These are phyloP conservation scores for Rhazya stricta DNA, from an alignment of 257 asterid species.

Conservation along the genomic window DNA sequence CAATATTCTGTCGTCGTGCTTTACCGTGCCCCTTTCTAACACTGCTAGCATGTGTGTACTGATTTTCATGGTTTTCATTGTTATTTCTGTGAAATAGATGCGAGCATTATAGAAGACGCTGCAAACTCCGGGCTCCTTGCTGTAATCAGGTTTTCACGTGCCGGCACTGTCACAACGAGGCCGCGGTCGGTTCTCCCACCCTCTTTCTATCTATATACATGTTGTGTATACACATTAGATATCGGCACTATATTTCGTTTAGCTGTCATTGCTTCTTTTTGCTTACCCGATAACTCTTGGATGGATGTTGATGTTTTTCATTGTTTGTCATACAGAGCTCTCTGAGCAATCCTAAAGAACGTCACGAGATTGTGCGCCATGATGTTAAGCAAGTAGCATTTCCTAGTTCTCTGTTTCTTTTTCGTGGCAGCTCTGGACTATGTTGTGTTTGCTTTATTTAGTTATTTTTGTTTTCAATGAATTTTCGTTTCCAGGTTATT, in stretches of 20 bases:
- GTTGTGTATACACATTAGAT: neutral
- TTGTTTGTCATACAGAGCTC: slow-evolving; percentile 33
- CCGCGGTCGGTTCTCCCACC: slow-evolving; percentile 37
- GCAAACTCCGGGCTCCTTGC: slow-evolving; percentile 82
- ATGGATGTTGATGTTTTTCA: slow-evolving; percentile 3
- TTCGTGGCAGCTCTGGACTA: neutral
- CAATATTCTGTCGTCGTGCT: neutral
- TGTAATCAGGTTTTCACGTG: slow-evolving; percentile 72
- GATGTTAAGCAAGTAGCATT: slow-evolving; percentile 59
- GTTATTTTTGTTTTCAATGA: neutral
- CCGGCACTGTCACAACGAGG: slow-evolving; percentile 95
- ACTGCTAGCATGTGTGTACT: neutral
- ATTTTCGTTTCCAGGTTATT: slow-evolving; percentile 25
- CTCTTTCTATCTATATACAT: neutral
- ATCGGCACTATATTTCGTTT: neutral
- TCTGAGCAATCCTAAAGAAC: slow-evolving; percentile 64
- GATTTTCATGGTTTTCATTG: neutral
- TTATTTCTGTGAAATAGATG: slow-evolving; percentile 43
- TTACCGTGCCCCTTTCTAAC: neutral
- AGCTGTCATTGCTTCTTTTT: neutral
- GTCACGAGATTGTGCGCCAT: slow-evolving; percentile 73
- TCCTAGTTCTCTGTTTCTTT: neutral
- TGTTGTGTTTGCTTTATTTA: neutral
- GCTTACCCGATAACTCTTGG: neutral
- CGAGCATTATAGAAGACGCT: slow-evolving; percentile 77